These are phyloP conservation scores for Penicillium bialowiezense DNA, from an alignment of 495 filamentous ascomycete species.

Conservation along the genomic window DNA sequence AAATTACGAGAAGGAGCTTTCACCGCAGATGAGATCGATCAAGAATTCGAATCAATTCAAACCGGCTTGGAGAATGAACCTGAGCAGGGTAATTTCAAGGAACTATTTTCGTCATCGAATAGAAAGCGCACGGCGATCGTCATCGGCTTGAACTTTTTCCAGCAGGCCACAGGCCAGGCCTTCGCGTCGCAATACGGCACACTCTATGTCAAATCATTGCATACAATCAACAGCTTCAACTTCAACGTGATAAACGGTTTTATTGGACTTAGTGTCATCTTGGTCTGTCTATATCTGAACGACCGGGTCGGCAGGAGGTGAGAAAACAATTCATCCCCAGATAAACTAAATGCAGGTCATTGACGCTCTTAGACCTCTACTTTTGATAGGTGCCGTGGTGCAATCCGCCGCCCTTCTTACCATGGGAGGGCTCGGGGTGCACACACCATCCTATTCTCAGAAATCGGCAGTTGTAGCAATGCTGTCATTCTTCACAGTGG, in stretches of 20 bases:
- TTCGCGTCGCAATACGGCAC: conserved; percentile 34
- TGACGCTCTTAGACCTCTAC: not conserved
- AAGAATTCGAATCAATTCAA: conserved; percentile 12
- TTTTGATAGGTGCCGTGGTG: conserved; percentile 9
- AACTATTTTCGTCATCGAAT: conserved; percentile 28
- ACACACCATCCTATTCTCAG: conserved; percentile 8
- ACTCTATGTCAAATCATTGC: conserved; percentile 32
- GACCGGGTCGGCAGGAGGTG: conserved; percentile 14
- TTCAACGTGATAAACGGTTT: conserved; percentile 16
- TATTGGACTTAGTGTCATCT: conserved; percentile 14
- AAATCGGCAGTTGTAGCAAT: conserved; percentile 21
- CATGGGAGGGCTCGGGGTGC: conserved; percentile 20
- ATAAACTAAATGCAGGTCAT: not conserved
- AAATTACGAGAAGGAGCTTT: conserved; percentile 11
- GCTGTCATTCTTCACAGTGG: conserved; percentile 18
- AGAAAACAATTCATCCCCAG: not conserved
- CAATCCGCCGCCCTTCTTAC: conserved; percentile 18
- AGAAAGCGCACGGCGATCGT: conserved; percentile 32
- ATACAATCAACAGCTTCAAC: conserved; percentile 32
- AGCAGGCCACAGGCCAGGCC: conserved; percentile 32
- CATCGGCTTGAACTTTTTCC: conserved; percentile 29
- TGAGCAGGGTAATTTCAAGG: conserved; percentile 21
- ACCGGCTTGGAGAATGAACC: conserved; percentile 11
- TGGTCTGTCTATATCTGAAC: conserved; percentile 6
- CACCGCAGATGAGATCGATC: conserved; percentile 8